Percentiles rank a stretch among this genome's conserved stretches.
Evolutionary conservation across 768 basidiomycete genomes (phyloP).

Genomic region (Leucogyrophana mollusca): DNA sequence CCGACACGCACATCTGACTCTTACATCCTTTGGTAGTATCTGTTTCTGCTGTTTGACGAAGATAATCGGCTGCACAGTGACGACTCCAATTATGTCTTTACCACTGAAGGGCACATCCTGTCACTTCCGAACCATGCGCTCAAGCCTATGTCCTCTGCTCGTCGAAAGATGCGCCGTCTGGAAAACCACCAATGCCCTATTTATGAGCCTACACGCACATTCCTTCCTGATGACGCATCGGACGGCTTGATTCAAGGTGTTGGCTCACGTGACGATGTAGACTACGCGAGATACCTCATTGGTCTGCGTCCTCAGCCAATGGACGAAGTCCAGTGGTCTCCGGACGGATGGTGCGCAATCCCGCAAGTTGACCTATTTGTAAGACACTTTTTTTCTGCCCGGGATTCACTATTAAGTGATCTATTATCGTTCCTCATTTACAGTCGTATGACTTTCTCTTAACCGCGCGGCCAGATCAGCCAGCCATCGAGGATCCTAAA

Average conservation of each 20-base stretch:
- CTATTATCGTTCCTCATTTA: conserved; percentile 4
- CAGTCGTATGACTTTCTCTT: conserved; percentile 85
- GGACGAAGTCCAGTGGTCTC: conserved; percentile 61
- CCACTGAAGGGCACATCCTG: conserved; percentile 93
- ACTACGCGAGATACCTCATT: conserved; percentile 77
- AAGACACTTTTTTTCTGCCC: conserved; percentile 26
- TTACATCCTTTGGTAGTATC: conserved; percentile 55
- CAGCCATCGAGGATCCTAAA: conserved; percentile 63
- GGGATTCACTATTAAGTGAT: conserved; percentile 1
- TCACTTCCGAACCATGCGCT: conserved; percentile 56
- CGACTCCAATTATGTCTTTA: conserved; percentile 87
- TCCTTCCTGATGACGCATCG: conserved; percentile 27
- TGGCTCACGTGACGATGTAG: conserved; percentile 70
- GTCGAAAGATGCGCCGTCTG: conserved; percentile 58
- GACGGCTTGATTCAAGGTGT: conserved; percentile 65
- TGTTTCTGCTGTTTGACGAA: conserved; percentile 91
- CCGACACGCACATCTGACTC: not conserved
- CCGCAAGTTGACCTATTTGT: conserved; percentile 71
- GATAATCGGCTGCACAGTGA: conserved; percentile 70
- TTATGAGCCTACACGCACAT: conserved; percentile 47
- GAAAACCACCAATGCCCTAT: conserved; percentile 74
- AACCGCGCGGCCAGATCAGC: conserved; percentile 46
- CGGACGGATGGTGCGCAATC: conserved; percentile 72
- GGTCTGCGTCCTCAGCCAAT: conserved; percentile 46
- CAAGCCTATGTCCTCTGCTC: conserved; percentile 54